Evolutionary conservation across 1,139 yeast species (phyloP).

Genomic region (Debaryomyces fabryi): DNA sequence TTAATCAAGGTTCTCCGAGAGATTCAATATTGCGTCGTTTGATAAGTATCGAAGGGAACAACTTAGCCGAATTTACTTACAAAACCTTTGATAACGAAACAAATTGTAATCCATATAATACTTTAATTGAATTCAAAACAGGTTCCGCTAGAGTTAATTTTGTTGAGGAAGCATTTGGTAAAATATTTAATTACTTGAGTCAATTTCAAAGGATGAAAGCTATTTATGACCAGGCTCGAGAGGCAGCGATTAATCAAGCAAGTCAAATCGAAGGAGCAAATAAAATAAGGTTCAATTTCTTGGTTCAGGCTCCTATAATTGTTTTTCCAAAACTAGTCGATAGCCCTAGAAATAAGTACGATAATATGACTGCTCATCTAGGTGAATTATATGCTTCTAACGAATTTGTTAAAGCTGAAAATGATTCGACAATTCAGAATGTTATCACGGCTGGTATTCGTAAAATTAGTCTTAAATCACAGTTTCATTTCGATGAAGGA

Average conservation of each 20-base stretch:
- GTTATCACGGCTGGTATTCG: conserved; percentile 68
- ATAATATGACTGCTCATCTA: conserved; percentile 68
- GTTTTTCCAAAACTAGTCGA: conserved; percentile 68
- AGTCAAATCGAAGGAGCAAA: conserved; percentile 63
- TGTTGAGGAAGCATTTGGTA: conserved; percentile 76
- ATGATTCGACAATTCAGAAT: conserved; percentile 35
- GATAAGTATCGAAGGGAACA: conserved; percentile 79
- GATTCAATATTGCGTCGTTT: conserved; percentile 66
- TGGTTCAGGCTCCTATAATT: conserved; percentile 78
- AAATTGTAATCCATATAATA: conserved; percentile 52
- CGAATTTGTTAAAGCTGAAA: conserved; percentile 41
- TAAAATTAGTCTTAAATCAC: conserved; percentile 66
- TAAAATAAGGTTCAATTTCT: conserved; percentile 69
- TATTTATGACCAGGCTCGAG: conserved; percentile 83
- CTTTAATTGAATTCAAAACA: conserved; percentile 66
- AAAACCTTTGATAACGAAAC: conserved; percentile 73
- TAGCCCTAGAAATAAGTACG: conserved; percentile 46
- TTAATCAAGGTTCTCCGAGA: conserved; percentile 62
- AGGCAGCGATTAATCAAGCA: conserved; percentile 74
- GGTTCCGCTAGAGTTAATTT: conserved; percentile 78
- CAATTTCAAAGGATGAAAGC: conserved; percentile 86
- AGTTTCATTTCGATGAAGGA: conserved; percentile 51
- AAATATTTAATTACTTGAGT: conserved; percentile 65
- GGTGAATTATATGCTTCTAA: conserved; percentile 84
- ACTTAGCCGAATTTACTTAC: conserved; percentile 79